phyloP scores from a whole-genome alignment of 2,329 filamentous ascomycete species.

The Colletotrichum tofieldiae region DNA sequence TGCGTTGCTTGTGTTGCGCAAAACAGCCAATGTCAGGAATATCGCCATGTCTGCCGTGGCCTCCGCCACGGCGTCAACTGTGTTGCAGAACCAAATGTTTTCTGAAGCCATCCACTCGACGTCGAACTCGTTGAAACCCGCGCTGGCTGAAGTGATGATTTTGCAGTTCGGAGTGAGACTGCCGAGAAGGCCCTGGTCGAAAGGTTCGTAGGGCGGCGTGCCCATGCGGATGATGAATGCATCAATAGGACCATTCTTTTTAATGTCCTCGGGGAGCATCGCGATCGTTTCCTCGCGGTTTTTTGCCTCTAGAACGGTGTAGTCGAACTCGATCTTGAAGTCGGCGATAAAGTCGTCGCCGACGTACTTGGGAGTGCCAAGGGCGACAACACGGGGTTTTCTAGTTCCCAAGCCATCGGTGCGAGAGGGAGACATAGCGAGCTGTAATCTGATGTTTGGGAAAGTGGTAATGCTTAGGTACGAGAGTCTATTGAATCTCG shows the following conservation, averaged over 20 bases:
- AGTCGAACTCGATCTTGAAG: slow-evolving; percentile 56
- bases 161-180: slow-evolving; percentile 60
- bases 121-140: slow-evolving; percentile 65
- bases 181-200: slow-evolving; percentile 55
- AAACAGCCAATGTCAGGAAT: slow-evolving; percentile 52
- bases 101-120: slow-evolving; percentile 58
- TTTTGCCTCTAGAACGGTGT: slow-evolving; percentile 31
- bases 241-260: slow-evolving; percentile 58
- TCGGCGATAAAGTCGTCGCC: slow-evolving; percentile 57
- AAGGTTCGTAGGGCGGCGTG: slow-evolving; percentile 64
- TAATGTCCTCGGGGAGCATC: slow-evolving; percentile 55
- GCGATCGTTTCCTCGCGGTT: slow-evolving; percentile 54
- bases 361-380: slow-evolving; percentile 58
- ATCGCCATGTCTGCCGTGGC: slow-evolving; percentile 66
- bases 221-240: slow-evolving; percentile 67
- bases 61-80: slow-evolving; percentile 65
- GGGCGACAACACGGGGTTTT: slow-evolving; percentile 59
- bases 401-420: slow-evolving; percentile 17
- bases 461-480: no score
- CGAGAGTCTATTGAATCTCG: no score
- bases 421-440: slow-evolving; percentile 7
- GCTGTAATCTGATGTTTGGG: neutral
- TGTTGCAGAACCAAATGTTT: slow-evolving; percentile 70
- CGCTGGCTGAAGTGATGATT: slow-evolving; percentile 63
- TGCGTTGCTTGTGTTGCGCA: slow-evolving; percentile 61